Evolutionary conservation across 352 stramenopile species (phyloP).

Genomic region (Globisporangium middletonii): DNA sequence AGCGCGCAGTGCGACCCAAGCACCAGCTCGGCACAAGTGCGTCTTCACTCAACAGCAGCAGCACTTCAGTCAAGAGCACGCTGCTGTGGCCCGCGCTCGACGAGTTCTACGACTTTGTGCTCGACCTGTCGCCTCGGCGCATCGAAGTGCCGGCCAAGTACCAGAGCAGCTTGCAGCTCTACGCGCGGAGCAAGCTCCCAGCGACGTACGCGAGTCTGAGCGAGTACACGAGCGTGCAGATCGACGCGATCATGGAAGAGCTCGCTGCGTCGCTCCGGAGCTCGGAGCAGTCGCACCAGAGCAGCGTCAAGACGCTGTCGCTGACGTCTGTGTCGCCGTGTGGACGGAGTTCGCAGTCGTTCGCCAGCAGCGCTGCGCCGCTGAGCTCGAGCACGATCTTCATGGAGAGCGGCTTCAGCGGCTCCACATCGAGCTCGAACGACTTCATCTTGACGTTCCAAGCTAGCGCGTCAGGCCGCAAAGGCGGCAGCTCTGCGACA

Average conservation of each 20-base stretch:
- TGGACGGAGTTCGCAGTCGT: conserved; percentile 15
- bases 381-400: conserved; percentile 58
- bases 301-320: conserved; percentile 20
- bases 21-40: conserved; percentile 1
- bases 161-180: conserved; percentile 25
- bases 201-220: conserved; percentile 35
- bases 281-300: conserved; percentile 30
- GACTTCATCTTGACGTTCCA: conserved; percentile 69
- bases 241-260: conserved; percentile 68
- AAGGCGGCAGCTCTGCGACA: conserved; percentile 7
- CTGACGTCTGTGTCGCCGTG: conserved; percentile 66
- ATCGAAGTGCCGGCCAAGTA: conserved; percentile 26
- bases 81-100: conserved; percentile 68
- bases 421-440: conserved; percentile 25
- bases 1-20: conserved; percentile 9
- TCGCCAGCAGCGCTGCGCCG: background rate
- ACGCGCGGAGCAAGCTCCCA: conserved; percentile 30
- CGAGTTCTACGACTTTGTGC: conserved; percentile 70
- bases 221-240: conserved; percentile 52
- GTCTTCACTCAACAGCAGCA: background rate
- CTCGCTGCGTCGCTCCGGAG: conserved; percentile 51
- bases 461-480: conserved; percentile 13
- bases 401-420: conserved; percentile 65
- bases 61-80: conserved; percentile 29
- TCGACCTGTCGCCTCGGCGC: conserved; percentile 50